Percentiles rank a stretch among this genome's conserved stretches.
phyloP scores from a whole-genome alignment of 2,329 filamentous ascomycete genomes.

The Penicillium verrucosum region DNA sequence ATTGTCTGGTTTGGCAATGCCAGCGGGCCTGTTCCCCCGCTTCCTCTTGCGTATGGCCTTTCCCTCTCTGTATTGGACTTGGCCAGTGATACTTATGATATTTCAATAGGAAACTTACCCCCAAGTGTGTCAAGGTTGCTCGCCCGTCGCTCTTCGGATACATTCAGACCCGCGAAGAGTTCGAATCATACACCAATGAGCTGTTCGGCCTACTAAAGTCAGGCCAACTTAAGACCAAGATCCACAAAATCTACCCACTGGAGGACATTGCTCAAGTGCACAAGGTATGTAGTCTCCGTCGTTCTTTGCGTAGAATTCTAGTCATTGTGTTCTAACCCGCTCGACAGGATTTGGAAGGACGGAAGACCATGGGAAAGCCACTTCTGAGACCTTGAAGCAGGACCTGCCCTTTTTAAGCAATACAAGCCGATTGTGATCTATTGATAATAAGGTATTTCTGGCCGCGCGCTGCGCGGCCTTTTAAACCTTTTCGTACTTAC shows the following conservation, averaged over 20 bases:
- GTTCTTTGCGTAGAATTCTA: not conserved
- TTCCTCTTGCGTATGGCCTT: constrained; percentile 57
- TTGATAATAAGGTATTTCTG: not conserved
- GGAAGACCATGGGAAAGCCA: constrained; percentile 81
- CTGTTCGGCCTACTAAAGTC: constrained; percentile 69
- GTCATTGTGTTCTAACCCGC: not conserved
- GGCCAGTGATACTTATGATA: constrained; percentile 10
- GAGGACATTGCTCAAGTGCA: constrained; percentile 71
- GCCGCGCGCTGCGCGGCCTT: too few relatives aligned
- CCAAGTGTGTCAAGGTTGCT: constrained; percentile 74
- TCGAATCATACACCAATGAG: constrained; percentile 66
- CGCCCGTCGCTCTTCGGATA: constrained; percentile 74
- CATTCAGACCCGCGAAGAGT: constrained; percentile 65
- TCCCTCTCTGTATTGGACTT: not conserved
- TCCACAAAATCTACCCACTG: constrained; percentile 75
- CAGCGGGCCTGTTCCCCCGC: constrained; percentile 71
- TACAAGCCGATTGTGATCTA: not conserved
- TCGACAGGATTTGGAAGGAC: constrained; percentile 67
- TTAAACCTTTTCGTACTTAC: too few relatives aligned
- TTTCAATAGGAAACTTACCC: constrained; percentile 47
- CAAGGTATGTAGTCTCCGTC: constrained; percentile 35
- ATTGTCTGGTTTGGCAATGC: constrained; percentile 80
- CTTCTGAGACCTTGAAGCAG: constrained; percentile 60
- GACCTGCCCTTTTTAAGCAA: not conserved
- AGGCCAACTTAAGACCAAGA: constrained; percentile 66